Evolutionary conservation across 2,329 filamentous ascomycete genomes (phyloP), one percentile per base, ranked within the genome.

Genomic region (Colletotrichum cordylinicola): DNA sequence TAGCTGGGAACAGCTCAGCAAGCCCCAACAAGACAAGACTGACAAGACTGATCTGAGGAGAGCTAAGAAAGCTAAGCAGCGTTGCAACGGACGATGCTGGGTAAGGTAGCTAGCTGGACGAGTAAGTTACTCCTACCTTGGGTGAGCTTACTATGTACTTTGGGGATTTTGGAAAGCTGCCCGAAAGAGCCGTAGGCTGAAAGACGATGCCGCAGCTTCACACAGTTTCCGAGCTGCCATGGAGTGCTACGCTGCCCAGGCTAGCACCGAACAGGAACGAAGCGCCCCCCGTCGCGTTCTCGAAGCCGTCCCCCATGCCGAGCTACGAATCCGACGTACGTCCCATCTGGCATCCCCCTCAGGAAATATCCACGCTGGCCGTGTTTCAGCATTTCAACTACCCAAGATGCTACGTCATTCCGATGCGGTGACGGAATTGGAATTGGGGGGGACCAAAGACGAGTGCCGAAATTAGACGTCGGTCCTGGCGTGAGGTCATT

Each of bases 151-250:
- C 39, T 12, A 9, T 6, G 39, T 12, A 78, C 78, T 62, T 52
- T 70, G 31, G 33, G 56, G 24, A 4, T 24, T 24, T 81, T 84
- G 83, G 85, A 82, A 86, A 85, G 81, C 79, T 83, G 82, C 84
- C 86, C 86, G 86, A 88, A 86, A 79, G 83, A 85, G 83, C 86
- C 86, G 86, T 83, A 87, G 85, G 85, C 86, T 87, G 85, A 86
- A 81, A 81, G 85, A 58, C 55, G 55, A 58, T 9, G 29, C 55
- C 18, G 55, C 43, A 48, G 18, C 43, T 77, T 56, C 56, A 52
- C 43, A 52, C 43, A 31, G 58, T 37, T 37, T 61, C 58, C 58
- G 12, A 61, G 39, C 39, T 29, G 55, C 55, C 55, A 24, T 58
- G 27, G 27, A 29, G 21, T 58, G 61, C 35, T 64, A 27, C 61